Percentiles rank a stretch among this genome's conserved stretches.
Conservation (phyloP, 371 early-diverging fungal genomes). For the Fennellomyces sp. region DNA sequence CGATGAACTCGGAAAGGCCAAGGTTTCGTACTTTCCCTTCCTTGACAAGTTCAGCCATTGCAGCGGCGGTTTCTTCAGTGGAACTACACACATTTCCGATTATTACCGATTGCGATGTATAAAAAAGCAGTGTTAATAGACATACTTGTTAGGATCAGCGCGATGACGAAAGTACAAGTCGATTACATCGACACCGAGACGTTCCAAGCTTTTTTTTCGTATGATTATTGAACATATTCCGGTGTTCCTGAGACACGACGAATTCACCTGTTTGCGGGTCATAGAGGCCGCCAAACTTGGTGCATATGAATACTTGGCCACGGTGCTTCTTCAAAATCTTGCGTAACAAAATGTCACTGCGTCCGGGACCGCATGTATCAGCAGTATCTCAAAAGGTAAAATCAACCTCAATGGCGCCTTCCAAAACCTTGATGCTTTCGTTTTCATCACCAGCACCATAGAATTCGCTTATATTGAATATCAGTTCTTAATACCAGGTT, state of each 20-base stretch:
- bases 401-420: background rate
- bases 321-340: conserved; percentile 37
- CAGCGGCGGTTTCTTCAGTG: conserved; percentile 58
- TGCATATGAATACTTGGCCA: conserved; percentile 43
- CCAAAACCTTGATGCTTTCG: background rate
- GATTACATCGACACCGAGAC: conserved; percentile 51
- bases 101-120: background rate
- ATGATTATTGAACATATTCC: conserved; percentile 50
- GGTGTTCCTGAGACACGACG: conserved; percentile 54
- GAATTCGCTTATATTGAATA: background rate
- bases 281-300: conserved; percentile 41
- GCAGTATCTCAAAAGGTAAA: conserved; percentile 31
- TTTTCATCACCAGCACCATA: background rate
- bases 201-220: conserved; percentile 36
- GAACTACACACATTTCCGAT: no score
- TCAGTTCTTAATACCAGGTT: background rate
- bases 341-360: conserved; percentile 42
- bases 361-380: conserved; percentile 23
- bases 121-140: no score
- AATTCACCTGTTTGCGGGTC: conserved; percentile 32
- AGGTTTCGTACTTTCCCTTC: conserved; percentile 62
- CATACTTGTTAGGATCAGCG: conserved; percentile 40
- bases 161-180: conserved; percentile 67
- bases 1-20: conserved; percentile 63
- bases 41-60: conserved; percentile 66